Base-by-base conservation (phyloP, 192 early-diverging fungal genomes). In the Lobosporangium transversale region DNA sequence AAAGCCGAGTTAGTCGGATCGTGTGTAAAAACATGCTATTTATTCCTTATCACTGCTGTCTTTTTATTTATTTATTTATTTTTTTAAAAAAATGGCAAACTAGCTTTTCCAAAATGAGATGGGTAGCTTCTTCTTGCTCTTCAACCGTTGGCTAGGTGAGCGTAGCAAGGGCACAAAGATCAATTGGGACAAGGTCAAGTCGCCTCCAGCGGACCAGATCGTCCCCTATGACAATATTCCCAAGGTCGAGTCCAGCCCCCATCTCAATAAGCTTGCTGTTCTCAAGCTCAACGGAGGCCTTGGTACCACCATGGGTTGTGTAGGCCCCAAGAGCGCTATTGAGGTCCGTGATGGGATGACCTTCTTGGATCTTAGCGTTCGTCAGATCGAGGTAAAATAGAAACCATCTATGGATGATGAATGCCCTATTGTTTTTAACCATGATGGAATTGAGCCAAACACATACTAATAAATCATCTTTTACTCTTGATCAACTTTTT, bases 271-370 rank as follows among this genome's bases (percentile, higher is more conserved):
- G 81, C 88, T 99, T 8, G 98, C 97, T 14, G 98, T 99, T 11
- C 85, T 99, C n/a, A 99, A 99, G 85, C 88, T 99, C 52, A 99
- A 99, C 69, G 98, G 98, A 81, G 98, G 98, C 60, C 87, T 99
- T 17, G 98, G 96, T 27, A 99, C 98, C 32, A 98, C 98, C 48
- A 99, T 99, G 98, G 97, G 97, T 23, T 97, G 95, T 65, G 93
- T 98, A 62, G 97, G 97, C 27, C 97, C 97, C 56, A 99, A 99
- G 86, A 92, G 91, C 79, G 96, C 92, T 20, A 99, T 99, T 68
- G 98, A 98, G 88, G 98, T 99, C 35, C 91, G 96, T 49, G 96
- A 98, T 65, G 92, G 94, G 31, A 94, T 97, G 94, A 98, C 98
- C 47, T 99, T 99, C 70, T 86, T 99, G 52, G 98, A 99, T 79